Conservation (phyloP, 805 yeast species). For the Saturnispora galanensis region DNA sequence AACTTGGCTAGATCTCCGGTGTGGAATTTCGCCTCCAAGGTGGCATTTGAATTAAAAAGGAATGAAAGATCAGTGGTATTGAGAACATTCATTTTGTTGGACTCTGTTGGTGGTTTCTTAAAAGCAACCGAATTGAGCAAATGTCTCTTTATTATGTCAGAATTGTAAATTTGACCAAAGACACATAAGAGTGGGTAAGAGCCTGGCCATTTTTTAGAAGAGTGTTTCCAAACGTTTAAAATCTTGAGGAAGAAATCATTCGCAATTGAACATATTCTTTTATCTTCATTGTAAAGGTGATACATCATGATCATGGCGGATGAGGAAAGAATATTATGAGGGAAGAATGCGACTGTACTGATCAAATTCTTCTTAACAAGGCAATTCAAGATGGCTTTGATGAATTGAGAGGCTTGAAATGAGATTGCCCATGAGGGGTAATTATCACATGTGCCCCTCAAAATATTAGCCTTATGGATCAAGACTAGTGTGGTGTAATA, state of each 20-base stretch:
- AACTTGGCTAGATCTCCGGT: conserved; percentile 8
- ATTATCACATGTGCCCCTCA: conserved; percentile 26
- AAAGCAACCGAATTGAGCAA: conserved; percentile 11
- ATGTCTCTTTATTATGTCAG: conserved; percentile 19
- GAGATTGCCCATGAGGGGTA: conserved; percentile 70
- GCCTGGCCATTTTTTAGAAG: conserved; percentile 46
- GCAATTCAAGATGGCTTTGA: conserved; percentile 51
- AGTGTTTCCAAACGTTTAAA: conserved; percentile 26
- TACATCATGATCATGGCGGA: conserved; percentile 63
- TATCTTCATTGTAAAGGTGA: conserved; percentile 35
- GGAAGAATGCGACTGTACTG: conserved; percentile 30
- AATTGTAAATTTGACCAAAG: conserved; percentile 34
- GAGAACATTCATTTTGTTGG: conserved; percentile 5
- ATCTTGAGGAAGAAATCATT: conserved; percentile 17
- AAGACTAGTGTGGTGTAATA: conserved; percentile 66
- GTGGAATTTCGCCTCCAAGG: conserved; percentile 1
- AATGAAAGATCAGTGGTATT: conserved; percentile 5
- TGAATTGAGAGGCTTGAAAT: conserved; percentile 73
- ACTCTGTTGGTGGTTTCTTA: neutral
- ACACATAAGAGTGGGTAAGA: conserved; percentile 43
- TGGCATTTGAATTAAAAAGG: conserved; percentile 1
- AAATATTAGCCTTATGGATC: conserved; percentile 60
- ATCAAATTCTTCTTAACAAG: conserved; percentile 45
- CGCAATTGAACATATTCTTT: conserved; percentile 18
- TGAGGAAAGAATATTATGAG: conserved; percentile 35